phyloP scores from a whole-genome alignment of 2,329 filamentous ascomycete species.

The Pochonia chlamydosporia region DNA sequence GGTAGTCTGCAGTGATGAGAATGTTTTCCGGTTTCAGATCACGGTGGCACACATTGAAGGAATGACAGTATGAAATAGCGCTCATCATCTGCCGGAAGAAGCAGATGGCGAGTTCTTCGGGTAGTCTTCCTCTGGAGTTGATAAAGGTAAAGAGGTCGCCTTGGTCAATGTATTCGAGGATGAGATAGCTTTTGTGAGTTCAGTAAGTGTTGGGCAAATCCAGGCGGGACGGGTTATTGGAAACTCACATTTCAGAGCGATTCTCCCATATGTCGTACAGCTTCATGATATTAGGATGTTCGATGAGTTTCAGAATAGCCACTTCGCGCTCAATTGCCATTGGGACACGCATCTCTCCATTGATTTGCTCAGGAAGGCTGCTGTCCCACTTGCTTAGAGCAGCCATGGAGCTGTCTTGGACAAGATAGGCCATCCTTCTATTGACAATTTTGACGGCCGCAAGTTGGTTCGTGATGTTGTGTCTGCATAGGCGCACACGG shows the following conservation, averaged over 20 bases:
- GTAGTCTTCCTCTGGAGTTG: conserved; percentile 63
- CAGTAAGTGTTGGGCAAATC: too few species aligned
- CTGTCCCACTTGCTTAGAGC: conserved; percentile 71
- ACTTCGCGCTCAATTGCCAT: conserved; percentile 91
- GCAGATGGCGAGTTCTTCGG: conserved; percentile 73
- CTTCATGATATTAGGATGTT: conserved; percentile 91
- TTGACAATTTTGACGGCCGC: conserved; percentile 96
- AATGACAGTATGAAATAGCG: conserved; percentile 86
- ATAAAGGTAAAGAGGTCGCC: conserved; percentile 85
- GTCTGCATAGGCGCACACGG: conserved; percentile 78
- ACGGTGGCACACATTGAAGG: conserved; percentile 90
- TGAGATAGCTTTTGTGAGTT: conserved; percentile 65
- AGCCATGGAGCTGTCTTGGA: conserved; percentile 79
- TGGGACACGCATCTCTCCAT: conserved; percentile 67
- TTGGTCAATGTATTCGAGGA: conserved; percentile 82
- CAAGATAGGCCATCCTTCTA: conserved; percentile 71
- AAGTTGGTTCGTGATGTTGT: conserved; percentile 69
- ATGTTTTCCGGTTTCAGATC: conserved; percentile 98
- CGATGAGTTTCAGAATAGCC: conserved; percentile 92
- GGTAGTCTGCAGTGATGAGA: conserved; percentile 66
- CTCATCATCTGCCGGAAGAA: conserved; percentile 93
- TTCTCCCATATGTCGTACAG: conserved; percentile 99
- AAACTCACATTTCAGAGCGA: conserved; percentile 77
- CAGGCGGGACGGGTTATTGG: too few species aligned
- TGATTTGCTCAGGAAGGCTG: conserved; percentile 45